Evolutionary conservation across 2,329 filamentous ascomycete genomes (phyloP).

Genomic region (Fusarium veterinarium): DNA sequence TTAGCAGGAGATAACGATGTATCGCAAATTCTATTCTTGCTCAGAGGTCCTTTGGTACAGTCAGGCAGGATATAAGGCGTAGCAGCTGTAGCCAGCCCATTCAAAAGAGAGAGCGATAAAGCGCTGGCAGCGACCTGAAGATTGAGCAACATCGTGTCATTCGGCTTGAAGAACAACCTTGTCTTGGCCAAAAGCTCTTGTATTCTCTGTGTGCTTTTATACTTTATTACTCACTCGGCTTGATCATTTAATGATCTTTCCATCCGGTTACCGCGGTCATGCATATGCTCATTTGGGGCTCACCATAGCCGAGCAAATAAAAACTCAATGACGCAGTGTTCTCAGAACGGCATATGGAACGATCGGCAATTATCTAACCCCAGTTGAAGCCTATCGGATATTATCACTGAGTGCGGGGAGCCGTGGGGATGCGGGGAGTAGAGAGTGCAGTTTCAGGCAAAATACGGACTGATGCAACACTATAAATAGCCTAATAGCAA

Average conservation of each 20-base stretch:
- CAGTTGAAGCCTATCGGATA: neutral
- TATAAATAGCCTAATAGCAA: neutral
- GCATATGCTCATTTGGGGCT: neutral
- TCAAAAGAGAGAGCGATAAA: neutral
- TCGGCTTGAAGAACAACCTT: rapidly evolving
- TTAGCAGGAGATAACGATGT: neutral
- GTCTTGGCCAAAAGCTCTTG: rapidly evolving
- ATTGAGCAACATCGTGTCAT: neutral
- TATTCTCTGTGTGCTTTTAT: neutral
- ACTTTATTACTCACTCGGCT: neutral
- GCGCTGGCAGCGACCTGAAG: slow-evolving; percentile 3
- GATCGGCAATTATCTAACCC: neutral
- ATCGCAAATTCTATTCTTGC: slow-evolving; percentile 5
- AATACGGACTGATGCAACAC: neutral
- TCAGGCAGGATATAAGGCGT: neutral
- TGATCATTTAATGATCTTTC: rapidly evolving
- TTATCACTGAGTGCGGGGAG: neutral
- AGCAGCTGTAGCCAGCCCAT: neutral
- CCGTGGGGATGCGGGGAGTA: neutral
- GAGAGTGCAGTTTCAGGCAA: neutral
- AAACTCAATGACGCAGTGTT: neutral
- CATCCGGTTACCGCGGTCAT: neutral
- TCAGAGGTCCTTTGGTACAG: neutral
- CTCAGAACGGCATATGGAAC: neutral
- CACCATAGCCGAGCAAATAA: slow-evolving; percentile 1